Evolutionary conservation across 352 stramenopile genomes (phyloP), one percentile per base, ranked within the genome.

Genomic region (Blastocystis sp.): DNA sequence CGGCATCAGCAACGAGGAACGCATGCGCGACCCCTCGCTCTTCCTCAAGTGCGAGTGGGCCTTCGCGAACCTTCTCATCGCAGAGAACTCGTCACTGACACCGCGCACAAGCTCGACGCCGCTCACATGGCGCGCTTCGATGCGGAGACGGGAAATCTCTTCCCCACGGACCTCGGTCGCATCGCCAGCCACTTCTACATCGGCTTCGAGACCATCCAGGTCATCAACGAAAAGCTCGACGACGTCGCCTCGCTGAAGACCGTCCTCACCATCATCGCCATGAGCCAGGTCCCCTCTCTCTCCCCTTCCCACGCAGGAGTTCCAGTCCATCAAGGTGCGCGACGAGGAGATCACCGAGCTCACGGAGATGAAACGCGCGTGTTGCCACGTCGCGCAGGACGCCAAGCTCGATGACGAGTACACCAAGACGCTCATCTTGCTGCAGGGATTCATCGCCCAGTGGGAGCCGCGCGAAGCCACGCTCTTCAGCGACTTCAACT

Each of bases 161-260:
- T 93, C 51, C 42, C 84, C 44, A 98, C 95, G 14, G 92, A 97
- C 40, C 91, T 98, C 84, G 97, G 97, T 8, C 92, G 96, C 27
- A 94, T 98, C 16, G 97, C 96, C 6, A 97, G 94, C 36, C 95
- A 99, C 88, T 99, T 97, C 88, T 99, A 99, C 90, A 98, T 99
- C 77, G 91, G 94, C 79, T 94, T 98, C 89, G 94, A 95, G 63
- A 98, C 94, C 48, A 96, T 99, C 38, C 91, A 96, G 73, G 96
- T 92, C 27, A 99, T 99, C 81, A 98, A 99, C 88, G 93, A 97
- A 29, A 88, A 94, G 40, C 87, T 99, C 40, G 89, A 91, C 24
- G 69, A 81, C 53, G 56, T 16, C 18, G 61, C 69, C 34, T 87
- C 88, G 0, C 77, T 88, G 49, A 61, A 87, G 32, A 69, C 16